Evolutionary conservation across 768 basidiomycete species (phyloP).

Genomic region (Amanita muscaria): DNA sequence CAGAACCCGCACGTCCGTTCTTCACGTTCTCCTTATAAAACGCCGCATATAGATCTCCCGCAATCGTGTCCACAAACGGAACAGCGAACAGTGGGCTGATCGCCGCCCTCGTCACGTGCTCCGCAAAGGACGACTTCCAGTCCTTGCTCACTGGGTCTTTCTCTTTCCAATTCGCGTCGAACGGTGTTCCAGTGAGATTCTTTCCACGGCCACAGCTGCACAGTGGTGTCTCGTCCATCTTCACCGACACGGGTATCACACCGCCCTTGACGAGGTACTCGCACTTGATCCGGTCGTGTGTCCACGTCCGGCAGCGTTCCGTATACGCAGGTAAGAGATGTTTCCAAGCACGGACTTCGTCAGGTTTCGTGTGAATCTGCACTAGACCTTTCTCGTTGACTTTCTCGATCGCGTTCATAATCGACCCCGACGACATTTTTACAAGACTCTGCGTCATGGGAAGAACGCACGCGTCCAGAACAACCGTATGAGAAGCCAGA

Average conservation of each 20-base stretch:
- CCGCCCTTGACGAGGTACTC: slow-evolving; percentile 15
- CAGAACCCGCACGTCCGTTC: too few species aligned
- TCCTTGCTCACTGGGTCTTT: slow-evolving; percentile 2
- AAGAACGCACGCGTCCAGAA: slow-evolving; percentile 42
- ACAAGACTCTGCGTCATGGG: slow-evolving; percentile 21
- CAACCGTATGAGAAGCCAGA: slow-evolving; percentile 37
- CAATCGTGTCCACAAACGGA: background rate
- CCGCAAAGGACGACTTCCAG: slow-evolving; percentile 19
- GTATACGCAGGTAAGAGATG: slow-evolving; percentile 22
- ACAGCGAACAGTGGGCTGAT: slow-evolving; percentile 16
- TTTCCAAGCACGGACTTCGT: slow-evolving; percentile 21
- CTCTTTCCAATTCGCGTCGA: too few species aligned
- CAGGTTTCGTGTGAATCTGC: slow-evolving; percentile 13
- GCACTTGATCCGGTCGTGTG: slow-evolving; percentile 17
- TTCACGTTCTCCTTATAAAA: background rate
- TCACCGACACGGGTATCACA: slow-evolving; percentile 16
- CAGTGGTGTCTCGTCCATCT: slow-evolving; percentile 16
- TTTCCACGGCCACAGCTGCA: slow-evolving; percentile 24
- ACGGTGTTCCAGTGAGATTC: slow-evolving; percentile 13
- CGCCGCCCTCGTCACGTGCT: slow-evolving; percentile 21
- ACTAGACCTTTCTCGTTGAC: slow-evolving; percentile 5
- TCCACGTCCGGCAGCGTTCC: slow-evolving; percentile 22
- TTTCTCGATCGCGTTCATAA: background rate
- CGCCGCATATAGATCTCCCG: background rate
- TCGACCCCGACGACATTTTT: too few species aligned